Evolutionary conservation across 345 rosid species (phyloP).

Genomic region (Corchorus olitorius): DNA sequence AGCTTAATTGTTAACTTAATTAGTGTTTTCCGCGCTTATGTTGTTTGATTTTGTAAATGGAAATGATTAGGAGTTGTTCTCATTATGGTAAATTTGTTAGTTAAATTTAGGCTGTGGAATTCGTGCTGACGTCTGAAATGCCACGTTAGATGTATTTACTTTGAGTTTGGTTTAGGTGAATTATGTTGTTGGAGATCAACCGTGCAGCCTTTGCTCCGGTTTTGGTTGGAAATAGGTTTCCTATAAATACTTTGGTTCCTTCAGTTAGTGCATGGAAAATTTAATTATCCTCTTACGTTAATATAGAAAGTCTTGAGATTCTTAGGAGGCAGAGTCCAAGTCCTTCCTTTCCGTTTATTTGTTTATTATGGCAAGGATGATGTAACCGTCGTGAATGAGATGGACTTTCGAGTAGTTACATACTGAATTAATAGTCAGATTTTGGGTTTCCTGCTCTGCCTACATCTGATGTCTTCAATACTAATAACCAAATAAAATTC

Average conservation of each 20-base stretch:
- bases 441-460: neutral
- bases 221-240: neutral
- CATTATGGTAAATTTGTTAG: neutral
- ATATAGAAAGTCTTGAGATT: neutral
- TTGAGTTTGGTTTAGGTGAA: neutral
- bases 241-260: neutral
- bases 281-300: neutral
- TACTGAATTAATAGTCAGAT: neutral
- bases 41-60: neutral
- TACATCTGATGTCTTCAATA: neutral
- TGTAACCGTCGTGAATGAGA: neutral
- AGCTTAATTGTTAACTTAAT: conserved; percentile 5
- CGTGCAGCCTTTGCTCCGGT: neutral
- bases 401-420: neutral
- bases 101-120: neutral
- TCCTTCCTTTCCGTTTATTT: neutral
- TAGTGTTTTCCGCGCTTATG: neutral
- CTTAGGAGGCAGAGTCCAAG: neutral
- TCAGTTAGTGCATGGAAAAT: neutral
- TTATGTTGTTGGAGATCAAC: neutral
- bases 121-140: neutral
- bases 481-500: neutral
- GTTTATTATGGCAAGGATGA: neutral
- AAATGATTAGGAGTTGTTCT: neutral
- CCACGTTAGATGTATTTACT: neutral